Base-by-base conservation (phyloP, 805 yeast species). In the Nakazawaea peltata region DNA sequence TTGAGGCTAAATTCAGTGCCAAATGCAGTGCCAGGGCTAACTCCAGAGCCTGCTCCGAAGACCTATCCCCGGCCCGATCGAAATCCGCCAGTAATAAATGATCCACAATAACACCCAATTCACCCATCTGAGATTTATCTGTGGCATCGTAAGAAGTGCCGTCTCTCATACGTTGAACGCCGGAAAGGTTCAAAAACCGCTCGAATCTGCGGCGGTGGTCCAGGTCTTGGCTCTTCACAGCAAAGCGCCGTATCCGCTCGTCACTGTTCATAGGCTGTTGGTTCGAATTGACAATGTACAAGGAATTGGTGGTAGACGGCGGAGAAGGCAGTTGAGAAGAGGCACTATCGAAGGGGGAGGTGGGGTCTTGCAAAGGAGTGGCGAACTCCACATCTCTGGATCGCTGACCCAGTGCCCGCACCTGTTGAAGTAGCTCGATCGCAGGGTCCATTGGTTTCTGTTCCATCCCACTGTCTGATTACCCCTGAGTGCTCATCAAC, bases 301-400 rank as follows among this genome's bases (percentile, higher is more conserved):
- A 54, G 43, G 77, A 68, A 5, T 68, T 71, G 3, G 79, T 77
- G 12, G 74, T 47, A 1, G 79, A 62, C 22, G 74, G 59, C 6
- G 74, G 68, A 1, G 77, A 65, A 5, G n/a, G n/a, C n/a, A n/a
- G n/a, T n/a, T n/a, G n/a, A n/a, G n/a, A n/a, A n/a, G n/a, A n/a
- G n/a, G n/a, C n/a, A n/a, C n/a, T n/a, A n/a, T n/a, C n/a, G n/a
- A 79, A 72, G 1, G 77, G 65, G 17, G 69, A 56, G 34, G 76
- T 65, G 1, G 83, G 83, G 44, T 66, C 71, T 4, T 70, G 43
- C 1, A 57, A 62, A 11, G 73, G 55, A 42, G 71, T 75, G 2
- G 65, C 68, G 51, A 61, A 68, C 29, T 57, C 50, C 6, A 50
- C 68, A 15, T 44, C 56, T 11, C 46, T 40, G 36, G 42, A 55